A percentile compares a stretch with the other conserved stretches of the same genome.
phyloP scores from a whole-genome alignment of 2,329 filamentous ascomycete genomes.

The Colletotrichum tropicale region DNA sequence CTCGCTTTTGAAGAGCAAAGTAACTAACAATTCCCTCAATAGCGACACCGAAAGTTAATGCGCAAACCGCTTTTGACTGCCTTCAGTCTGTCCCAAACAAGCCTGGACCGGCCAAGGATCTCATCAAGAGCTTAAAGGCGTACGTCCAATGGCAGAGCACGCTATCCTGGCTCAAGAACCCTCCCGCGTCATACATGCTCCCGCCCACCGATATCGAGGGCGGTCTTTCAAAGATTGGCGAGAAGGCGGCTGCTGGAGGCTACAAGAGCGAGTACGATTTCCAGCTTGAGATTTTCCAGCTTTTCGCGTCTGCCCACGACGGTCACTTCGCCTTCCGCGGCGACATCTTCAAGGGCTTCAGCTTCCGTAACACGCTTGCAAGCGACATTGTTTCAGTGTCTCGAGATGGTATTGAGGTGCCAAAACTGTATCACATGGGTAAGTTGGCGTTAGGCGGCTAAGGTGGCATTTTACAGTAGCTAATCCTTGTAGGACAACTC shows the following conservation, averaged over 20 bases:
- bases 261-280: conserved; percentile 61
- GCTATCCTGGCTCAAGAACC: conserved; percentile 52
- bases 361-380: conserved; percentile 38
- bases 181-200: conserved; percentile 55
- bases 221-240: conserved; percentile 47
- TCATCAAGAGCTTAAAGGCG: conserved; percentile 41
- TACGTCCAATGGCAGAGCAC: conserved; percentile 55
- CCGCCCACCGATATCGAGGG: conserved; percentile 52
- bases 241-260: conserved; percentile 41
- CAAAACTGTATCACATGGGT: conserved; percentile 60
- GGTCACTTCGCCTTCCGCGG: conserved; percentile 66
- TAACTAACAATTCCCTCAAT: neutral
- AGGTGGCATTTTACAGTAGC: conserved; percentile 12
- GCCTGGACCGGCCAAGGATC: conserved; percentile 33
- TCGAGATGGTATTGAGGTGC: conserved; percentile 60
- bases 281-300: conserved; percentile 55
- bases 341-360: conserved; percentile 58
- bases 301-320: conserved; percentile 61
- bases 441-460: conserved; percentile 17
- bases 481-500: conserved; percentile 6
- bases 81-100: conserved; percentile 43
- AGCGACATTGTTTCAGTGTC: conserved; percentile 62
- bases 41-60: conserved; percentile 37
- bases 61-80: conserved; percentile 39
- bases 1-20: neutral